A percentile compares a stretch with the other conserved stretches of the same genome.
Evolutionary conservation across 2,329 filamentous ascomycete species (phyloP).

Genomic region (Penicillium sp.): DNA sequence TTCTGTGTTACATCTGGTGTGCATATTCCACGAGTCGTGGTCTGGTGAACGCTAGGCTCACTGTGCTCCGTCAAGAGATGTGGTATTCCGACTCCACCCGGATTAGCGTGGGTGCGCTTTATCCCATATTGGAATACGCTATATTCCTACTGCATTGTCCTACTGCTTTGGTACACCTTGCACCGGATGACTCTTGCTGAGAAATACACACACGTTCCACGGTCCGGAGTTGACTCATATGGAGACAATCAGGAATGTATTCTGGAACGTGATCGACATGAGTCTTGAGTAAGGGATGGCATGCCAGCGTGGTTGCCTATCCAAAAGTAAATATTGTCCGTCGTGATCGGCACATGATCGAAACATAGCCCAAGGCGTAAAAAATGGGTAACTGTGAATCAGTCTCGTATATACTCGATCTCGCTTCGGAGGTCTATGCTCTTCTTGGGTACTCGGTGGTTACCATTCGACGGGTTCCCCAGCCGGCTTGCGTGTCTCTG

Average conservation of each 20-base stretch:
- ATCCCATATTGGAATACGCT: neutral
- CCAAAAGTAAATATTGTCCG: constrained; percentile 1
- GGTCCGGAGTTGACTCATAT: neutral
- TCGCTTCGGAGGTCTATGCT: neutral
- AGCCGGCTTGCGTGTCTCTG: constrained; percentile 6
- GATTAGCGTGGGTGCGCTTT: neutral
- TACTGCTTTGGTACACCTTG: neutral
- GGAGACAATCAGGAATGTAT: neutral
- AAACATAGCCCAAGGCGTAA: neutral
- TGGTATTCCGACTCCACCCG: neutral
- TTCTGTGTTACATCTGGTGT: neutral
- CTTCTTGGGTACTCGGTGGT: neutral
- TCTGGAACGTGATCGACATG: constrained; percentile 6
- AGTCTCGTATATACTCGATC: neutral
- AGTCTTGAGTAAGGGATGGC: constrained; percentile 7
- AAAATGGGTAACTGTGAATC: neutral
- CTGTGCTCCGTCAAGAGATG: neutral
- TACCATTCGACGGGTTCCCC: constrained; percentile 1
- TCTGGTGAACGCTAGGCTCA: neutral
- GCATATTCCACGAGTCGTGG: neutral
- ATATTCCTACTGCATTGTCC: neutral
- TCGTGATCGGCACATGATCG: neutral
- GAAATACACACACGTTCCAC: neutral
- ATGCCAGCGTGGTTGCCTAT: constrained; percentile 5
- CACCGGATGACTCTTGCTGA: neutral